A percentile compares a stretch with the other conserved stretches of the same genome.
Evolutionary conservation across 208 protist genomes (phyloP).

Genomic region (Entamoeba invadens): DNA sequence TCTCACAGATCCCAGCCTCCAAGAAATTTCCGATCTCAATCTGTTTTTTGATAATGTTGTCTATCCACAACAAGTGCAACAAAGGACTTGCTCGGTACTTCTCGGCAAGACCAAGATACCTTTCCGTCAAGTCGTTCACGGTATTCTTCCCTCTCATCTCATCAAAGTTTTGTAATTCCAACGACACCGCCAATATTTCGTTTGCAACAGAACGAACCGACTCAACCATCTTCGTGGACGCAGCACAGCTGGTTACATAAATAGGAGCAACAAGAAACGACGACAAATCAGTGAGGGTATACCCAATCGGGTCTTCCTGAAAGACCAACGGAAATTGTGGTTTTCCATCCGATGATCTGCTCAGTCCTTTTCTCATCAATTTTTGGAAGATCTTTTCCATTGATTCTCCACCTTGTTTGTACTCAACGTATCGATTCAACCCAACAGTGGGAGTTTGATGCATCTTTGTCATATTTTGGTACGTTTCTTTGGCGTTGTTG

Average conservation of each 20-base stretch:
- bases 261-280: not conserved
- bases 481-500: not conserved
- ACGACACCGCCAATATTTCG: not conserved
- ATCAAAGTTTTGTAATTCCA: not conserved
- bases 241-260: not conserved
- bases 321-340: too few relatives aligned
- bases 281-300: not conserved
- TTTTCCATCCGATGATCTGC: not conserved
- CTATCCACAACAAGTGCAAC: not conserved
- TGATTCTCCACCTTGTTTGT: not conserved
- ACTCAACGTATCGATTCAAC: not conserved
- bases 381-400: not conserved
- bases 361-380: not conserved
- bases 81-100: not conserved
- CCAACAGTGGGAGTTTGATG: not conserved
- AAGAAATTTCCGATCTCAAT: not conserved
- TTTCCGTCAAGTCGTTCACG: not conserved
- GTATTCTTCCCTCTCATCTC: not conserved
- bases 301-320: not conserved
- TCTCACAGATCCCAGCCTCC: not conserved
- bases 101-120: not conserved
- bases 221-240: not conserved
- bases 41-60: not conserved
- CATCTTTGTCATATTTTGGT: not conserved
- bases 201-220: not conserved